Evolutionary conservation across 495 filamentous ascomycete species (phyloP).

Genomic region (Trichoderma asperelloides): DNA sequence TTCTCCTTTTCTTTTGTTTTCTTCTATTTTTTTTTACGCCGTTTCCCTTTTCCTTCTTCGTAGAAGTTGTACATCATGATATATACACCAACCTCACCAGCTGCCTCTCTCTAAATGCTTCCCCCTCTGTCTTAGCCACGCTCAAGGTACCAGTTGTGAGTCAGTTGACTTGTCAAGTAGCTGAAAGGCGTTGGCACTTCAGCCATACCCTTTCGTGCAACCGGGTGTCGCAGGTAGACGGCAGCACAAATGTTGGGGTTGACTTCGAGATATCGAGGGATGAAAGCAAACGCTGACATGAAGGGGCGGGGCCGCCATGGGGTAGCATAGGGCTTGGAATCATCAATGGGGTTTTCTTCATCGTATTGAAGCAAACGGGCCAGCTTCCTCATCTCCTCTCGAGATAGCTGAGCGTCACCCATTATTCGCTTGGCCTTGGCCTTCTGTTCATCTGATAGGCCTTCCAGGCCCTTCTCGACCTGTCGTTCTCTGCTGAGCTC

Average conservation of each 20-base stretch:
- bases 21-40: neutral
- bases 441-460: neutral
- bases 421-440: neutral
- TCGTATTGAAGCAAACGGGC: slow-evolving; percentile 23
- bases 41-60: neutral
- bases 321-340: slow-evolving; percentile 74
- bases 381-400: slow-evolving; percentile 20
- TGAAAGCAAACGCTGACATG: slow-evolving; percentile 88
- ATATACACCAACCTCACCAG: neutral
- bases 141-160: slow-evolving; percentile 89
- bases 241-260: slow-evolving; percentile 93
- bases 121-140: slow-evolving; percentile 50
- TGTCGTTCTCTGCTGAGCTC: neutral
- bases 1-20: neutral
- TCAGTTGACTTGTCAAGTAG: slow-evolving; percentile 53
- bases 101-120: neutral
- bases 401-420: neutral
- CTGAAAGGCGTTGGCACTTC: slow-evolving; percentile 88
- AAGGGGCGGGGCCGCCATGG: slow-evolving; percentile 84
- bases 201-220: slow-evolving; percentile 74
- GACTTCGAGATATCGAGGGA: slow-evolving; percentile 91
- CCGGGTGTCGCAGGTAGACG: slow-evolving; percentile 91
- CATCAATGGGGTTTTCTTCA: slow-evolving; percentile 63
- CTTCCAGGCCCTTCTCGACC: neutral
- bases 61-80: neutral